Evolutionary conservation across 148 eudicot species (phyloP).

Genomic region (Simmondsia chinensis): DNA sequence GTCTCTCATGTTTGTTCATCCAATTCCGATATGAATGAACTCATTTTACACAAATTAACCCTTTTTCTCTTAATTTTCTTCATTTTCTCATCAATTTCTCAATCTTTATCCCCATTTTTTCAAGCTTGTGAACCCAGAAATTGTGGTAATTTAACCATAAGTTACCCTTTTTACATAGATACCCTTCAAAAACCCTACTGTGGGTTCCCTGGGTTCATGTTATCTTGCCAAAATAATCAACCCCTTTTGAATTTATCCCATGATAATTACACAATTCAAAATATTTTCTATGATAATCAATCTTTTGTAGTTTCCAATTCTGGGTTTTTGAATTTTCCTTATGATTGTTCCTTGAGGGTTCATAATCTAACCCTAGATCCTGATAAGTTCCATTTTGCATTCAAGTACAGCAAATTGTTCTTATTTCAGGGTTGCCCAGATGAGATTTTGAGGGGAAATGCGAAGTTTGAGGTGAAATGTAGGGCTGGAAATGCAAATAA

Average conservation of each 20-base stretch:
- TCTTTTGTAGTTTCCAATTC: slow-evolving; percentile 25
- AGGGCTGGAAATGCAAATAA: not conserved
- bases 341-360: slow-evolving; percentile 9
- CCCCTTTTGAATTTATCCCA: slow-evolving; percentile 17
- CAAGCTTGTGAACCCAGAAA: slow-evolving; percentile 16
- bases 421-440: slow-evolving; percentile 25
- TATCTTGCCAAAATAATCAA: slow-evolving; percentile 17
- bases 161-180: slow-evolving; percentile 31
- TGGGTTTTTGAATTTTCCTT: not conserved
- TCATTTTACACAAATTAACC: too few species aligned
- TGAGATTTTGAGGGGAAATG: not conserved
- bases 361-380: slow-evolving; percentile 13
- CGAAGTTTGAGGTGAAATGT: slow-evolving; percentile 9
- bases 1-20: too few species aligned
- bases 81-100: too few species aligned
- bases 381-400: slow-evolving; percentile 1
- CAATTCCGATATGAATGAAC: too few species aligned
- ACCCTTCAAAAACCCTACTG: slow-evolving; percentile 25
- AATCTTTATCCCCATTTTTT: slow-evolving; percentile 13
- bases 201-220: slow-evolving; percentile 44
- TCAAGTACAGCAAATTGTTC: not conserved
- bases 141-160: slow-evolving; percentile 29
- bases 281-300: slow-evolving; percentile 17
- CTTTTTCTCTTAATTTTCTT: too few species aligned
- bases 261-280: slow-evolving; percentile 9